These are phyloP conservation scores for Globisporangium heterothallicum DNA, from an alignment of 352 stramenopile genomes.

Conservation along the genomic window DNA sequence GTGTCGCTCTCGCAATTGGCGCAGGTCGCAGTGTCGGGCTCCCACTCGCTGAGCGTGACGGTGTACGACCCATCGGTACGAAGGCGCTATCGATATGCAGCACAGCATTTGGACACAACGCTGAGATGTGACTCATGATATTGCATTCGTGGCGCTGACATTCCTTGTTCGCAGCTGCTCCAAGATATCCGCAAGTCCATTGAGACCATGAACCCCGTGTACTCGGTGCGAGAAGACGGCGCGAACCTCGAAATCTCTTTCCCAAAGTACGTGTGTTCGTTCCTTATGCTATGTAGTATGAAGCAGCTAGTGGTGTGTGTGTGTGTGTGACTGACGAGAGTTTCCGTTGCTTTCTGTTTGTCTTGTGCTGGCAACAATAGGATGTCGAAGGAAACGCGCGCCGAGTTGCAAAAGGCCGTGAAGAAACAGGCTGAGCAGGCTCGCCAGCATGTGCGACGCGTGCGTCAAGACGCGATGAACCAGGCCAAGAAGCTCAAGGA, in stretches of 20 bases:
- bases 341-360: neutral
- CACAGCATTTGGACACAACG: too few species aligned
- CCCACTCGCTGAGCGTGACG: conserved; percentile 61
- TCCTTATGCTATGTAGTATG: neutral
- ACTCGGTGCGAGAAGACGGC: conserved; percentile 63
- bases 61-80: conserved; percentile 79
- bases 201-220: conserved; percentile 72
- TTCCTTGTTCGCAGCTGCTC: too few species aligned
- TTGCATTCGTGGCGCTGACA: neutral
- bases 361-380: too few species aligned
- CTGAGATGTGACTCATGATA: neutral
- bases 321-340: neutral
- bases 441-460: conserved; percentile 76
- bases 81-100: too few species aligned
- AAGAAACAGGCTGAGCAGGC: conserved; percentile 83
- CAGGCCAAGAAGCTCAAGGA: conserved; percentile 82
- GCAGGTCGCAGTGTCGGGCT: conserved; percentile 62
- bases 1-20: conserved; percentile 71
- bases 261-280: conserved; percentile 49
- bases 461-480: conserved; percentile 84
- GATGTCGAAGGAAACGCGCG: conserved; percentile 83
- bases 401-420: conserved; percentile 65
- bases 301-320: neutral
- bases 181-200: conserved; percentile 68
- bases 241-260: conserved; percentile 71